A percentile compares a stretch with the other conserved stretches of the same genome.
phyloP scores from a whole-genome alignment of 2,329 filamentous ascomycete genomes.

The Neonectria coccinea region DNA sequence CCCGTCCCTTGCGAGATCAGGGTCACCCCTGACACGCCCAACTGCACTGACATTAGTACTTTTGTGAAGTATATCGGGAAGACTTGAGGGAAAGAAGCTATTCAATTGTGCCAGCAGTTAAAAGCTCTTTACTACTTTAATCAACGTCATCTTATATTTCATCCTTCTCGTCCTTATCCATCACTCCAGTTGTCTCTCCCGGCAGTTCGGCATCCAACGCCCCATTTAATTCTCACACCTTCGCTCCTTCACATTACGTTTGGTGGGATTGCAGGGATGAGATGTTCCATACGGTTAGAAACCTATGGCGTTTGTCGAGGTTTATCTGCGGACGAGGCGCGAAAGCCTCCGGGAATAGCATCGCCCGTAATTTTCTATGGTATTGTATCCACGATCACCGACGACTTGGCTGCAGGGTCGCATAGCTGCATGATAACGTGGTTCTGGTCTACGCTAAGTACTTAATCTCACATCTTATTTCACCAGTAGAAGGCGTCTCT shows the following conservation, averaged over 20 bases:
- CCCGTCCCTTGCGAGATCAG: conserved; percentile 7
- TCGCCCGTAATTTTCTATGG: not conserved
- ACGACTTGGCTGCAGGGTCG: not conserved
- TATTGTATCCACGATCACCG: not conserved
- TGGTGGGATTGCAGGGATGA: not conserved
- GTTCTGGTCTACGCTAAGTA: not conserved
- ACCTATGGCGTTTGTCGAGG: not conserved
- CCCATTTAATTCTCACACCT: not conserved
- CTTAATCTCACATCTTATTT: not conserved
- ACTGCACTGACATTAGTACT: not conserved
- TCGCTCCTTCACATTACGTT: not conserved
- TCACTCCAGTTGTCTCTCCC: not conserved
- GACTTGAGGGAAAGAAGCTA: not conserved
- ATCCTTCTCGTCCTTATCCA: not conserved
- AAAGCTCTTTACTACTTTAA: not conserved
- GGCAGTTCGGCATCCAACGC: not conserved
- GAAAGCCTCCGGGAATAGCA: not conserved
- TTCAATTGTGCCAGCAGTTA: no score
- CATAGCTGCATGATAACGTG: not conserved
- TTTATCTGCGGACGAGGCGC: not conserved
- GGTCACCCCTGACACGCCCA: not conserved
- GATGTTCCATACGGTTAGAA: not conserved
- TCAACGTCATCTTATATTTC: not conserved
- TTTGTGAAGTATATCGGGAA: no score
- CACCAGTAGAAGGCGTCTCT: not conserved